phyloP scores from a whole-genome alignment of 78 protist genomes.

The Cyanophora paradoxa region DNA sequence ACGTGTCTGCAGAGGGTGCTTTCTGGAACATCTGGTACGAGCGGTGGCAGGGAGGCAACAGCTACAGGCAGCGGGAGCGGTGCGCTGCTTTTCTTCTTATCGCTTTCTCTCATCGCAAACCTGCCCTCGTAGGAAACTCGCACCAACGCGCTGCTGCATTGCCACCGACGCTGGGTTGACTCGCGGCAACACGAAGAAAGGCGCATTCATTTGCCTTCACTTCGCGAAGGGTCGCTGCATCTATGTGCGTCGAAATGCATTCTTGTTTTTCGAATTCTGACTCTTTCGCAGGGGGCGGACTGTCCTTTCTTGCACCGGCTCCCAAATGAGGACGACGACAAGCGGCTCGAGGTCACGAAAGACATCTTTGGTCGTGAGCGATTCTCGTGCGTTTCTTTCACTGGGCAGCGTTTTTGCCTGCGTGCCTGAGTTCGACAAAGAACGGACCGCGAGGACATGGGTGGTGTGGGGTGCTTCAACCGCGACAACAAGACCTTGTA shows the following conservation, averaged over 20 bases:
- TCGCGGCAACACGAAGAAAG: neutral
- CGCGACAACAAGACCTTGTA: neutral
- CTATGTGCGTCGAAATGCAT: neutral
- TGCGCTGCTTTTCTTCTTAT: no score
- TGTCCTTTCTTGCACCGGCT: neutral
- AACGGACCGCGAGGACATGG: slow-evolving; percentile 1
- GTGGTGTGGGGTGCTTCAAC: slow-evolving; percentile 2
- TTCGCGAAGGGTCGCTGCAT: slow-evolving; percentile 10
- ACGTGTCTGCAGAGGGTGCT: no score
- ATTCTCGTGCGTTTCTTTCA: no score
- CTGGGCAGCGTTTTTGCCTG: neutral
- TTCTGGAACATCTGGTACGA: no score
- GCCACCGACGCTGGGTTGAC: neutral
- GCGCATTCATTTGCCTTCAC: neutral
- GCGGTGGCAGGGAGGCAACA: no score
- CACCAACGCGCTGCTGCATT: neutral
- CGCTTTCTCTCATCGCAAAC: no score
- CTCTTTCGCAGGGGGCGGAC: slow-evolving; percentile 4
- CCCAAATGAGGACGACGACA: neutral
- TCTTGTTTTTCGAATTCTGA: neutral
- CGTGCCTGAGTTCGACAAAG: neutral
- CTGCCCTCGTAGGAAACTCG: neutral
- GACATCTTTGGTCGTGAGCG: slow-evolving; percentile 22
- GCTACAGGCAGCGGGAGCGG: no score
- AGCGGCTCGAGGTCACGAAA: neutral